Base-by-base conservation (phyloP, 2,329 filamentous ascomycete species). In the Zasmidium citrigriseum region DNA sequence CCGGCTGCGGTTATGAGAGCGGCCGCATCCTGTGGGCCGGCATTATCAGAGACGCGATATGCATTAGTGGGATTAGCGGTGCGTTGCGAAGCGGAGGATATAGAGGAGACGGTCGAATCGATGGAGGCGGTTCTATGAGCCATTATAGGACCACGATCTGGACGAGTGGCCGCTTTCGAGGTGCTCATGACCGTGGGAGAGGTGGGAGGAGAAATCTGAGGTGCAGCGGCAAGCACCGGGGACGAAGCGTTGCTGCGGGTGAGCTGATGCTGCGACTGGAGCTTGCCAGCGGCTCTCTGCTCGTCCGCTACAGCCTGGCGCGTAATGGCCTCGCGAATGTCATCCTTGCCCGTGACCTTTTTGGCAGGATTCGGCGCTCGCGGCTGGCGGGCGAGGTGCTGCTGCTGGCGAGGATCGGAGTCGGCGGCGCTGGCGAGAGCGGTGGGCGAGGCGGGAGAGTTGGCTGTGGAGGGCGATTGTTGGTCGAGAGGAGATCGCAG, bases 41-140 rank as follows among this genome's bases (percentile, higher is more conserved):
- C 77, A 27, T 82, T 62, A 75, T 82, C 86, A 74, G 45, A 58
- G 1, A 67, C 64, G n/a, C 90, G 91, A 50, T 72, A 69, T 4
- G 72, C 67, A 52, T 59, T 63, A n/a, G 48, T 60, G 24, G 57
- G 29, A 52, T 58, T 63, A 49, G 65, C 60, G n/a, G 60, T 54
- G 41, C 59, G 61, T 57, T 74, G 75, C 16, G 77, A 77, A 22
- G 57, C 58, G 45, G 63, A 67, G 4, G 79, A 80, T 57, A 79
- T 68, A 4, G 78, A 78, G 12, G 93, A 96, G 48, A 96, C 89
- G n/a, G 90, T 89, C 11, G 93, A 97, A 74, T 98, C 93, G 69
- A 96, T 93, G 11, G 93, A 97, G 2, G 90, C 89, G 56, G 89
- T 96, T 68, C 93, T 56, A 34, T 66, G 86, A 46, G 66, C 60